Percentiles rank a stretch among this genome's conserved stretches.
These are phyloP conservation scores for Tolypocladium nubicola DNA, from an alignment of 2,329 filamentous ascomycete species.

Conservation along the genomic window DNA sequence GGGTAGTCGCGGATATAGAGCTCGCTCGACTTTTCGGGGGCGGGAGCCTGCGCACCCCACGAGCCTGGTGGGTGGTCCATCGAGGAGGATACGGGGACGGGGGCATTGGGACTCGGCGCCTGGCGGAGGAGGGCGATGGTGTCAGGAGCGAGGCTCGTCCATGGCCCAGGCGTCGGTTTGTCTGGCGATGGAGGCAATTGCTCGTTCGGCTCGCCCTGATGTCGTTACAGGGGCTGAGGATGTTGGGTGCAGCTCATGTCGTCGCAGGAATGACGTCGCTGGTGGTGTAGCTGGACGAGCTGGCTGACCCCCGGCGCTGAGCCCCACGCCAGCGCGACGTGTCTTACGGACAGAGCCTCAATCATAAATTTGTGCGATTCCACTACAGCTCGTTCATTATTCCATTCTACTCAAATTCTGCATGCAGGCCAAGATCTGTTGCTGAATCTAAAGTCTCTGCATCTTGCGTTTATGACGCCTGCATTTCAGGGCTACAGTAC, in stretches of 20 bases:
- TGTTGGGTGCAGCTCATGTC: neutral
- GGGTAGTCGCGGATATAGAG: slow-evolving; percentile 80
- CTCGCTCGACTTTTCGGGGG: slow-evolving; percentile 55
- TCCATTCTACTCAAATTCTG: neutral
- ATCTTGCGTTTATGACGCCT: neutral
- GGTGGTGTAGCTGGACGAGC: neutral
- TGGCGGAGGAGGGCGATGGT: slow-evolving; percentile 1
- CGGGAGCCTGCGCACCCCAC: slow-evolving; percentile 36
- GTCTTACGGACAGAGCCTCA: neutral
- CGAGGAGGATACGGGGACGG: neutral
- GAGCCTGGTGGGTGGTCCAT: slow-evolving; percentile 38
- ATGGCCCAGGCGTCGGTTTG: slow-evolving; percentile 3
- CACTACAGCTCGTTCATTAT: neutral
- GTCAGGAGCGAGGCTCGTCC: slow-evolving; percentile 8
- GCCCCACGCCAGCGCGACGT: neutral
- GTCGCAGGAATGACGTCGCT: neutral
- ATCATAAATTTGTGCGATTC: neutral
- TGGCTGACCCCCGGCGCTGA: neutral
- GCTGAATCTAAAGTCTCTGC: neutral
- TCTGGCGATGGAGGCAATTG: neutral
- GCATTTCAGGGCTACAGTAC: neutral
- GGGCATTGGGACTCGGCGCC: slow-evolving; percentile 5
- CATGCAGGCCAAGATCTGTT: neutral
- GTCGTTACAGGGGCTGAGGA: neutral
- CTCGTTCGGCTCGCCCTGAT: neutral